Evolutionary conservation across 345 rosid genomes (phyloP).

Genomic region (Brassica rapa): DNA sequence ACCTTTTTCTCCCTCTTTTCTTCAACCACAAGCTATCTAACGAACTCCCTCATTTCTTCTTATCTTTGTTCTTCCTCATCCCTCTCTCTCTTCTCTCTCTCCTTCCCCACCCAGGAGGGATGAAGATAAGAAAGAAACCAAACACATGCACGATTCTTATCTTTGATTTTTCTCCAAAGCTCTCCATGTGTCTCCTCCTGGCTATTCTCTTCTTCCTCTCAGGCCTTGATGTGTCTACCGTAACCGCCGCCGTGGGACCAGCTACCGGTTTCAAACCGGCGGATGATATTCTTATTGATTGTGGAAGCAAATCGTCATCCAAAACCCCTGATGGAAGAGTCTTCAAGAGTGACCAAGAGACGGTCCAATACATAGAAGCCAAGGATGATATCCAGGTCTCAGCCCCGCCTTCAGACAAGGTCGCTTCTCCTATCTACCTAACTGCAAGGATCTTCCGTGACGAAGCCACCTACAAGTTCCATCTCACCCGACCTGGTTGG

Average conservation of each 20-base stretch:
- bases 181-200: background rate
- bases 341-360: background rate
- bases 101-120: slow-evolving; percentile 1
- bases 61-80: background rate
- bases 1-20: slow-evolving; percentile 9
- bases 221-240: background rate
- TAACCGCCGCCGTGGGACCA: background rate
- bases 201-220: background rate
- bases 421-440: background rate
- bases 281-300: background rate
- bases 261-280: background rate
- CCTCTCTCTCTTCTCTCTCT: background rate
- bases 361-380: background rate
- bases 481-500: background rate
- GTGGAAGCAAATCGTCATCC: background rate
- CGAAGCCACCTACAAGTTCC: background rate
- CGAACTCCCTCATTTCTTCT: background rate
- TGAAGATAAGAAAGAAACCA: background rate
- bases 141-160: background rate
- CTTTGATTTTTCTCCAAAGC: background rate
- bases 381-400: background rate
- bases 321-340: background rate
- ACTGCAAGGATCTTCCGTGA: background rate
- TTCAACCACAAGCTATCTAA: background rate
- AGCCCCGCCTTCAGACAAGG: background rate